Evolutionary conservation across 805 yeast genomes (phyloP).

Genomic region (Cyberlindnera nakhonratchasimensis): DNA sequence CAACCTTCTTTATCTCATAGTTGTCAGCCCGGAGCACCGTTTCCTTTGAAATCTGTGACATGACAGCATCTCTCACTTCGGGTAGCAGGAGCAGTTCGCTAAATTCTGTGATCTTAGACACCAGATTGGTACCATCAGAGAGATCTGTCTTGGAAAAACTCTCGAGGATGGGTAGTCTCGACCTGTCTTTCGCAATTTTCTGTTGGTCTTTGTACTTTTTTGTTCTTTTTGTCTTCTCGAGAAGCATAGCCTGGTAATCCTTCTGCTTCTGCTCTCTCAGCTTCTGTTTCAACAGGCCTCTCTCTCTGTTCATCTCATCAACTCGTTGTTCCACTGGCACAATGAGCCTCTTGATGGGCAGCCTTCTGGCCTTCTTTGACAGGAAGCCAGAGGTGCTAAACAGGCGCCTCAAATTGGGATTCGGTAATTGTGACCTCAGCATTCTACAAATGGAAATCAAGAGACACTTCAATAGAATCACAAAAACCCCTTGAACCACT

Average conservation of each 20-base stretch:
- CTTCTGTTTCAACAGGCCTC: conserved; percentile 9
- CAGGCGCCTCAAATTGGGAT: neutral
- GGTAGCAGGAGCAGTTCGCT: conserved; percentile 66
- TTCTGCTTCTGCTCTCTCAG: conserved; percentile 1
- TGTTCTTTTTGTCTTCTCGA: neutral
- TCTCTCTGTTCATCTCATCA: conserved; percentile 8
- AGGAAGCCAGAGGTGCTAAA: conserved; percentile 2
- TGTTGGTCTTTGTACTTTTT: neutral
- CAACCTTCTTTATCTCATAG: conserved; percentile 16
- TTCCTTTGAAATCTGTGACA: conserved; percentile 47
- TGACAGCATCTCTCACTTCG: conserved; percentile 57
- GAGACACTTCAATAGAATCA: too few species aligned
- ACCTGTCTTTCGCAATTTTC: conserved; percentile 6
- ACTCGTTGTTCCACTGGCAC: conserved; percentile 14
- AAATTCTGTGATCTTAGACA: conserved; percentile 57
- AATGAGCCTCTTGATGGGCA: conserved; percentile 20
- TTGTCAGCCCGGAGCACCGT: conserved; percentile 37
- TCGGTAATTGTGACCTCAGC: neutral
- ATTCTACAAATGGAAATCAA: neutral
- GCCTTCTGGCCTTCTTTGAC: conserved; percentile 10
- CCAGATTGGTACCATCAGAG: conserved; percentile 36
- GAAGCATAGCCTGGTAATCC: neutral
- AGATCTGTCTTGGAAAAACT: conserved; percentile 30
- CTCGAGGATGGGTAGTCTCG: conserved; percentile 20
- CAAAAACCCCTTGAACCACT: too few species aligned